Conservation (phyloP, 257 asterid species). For the Solanum gracilifrons region DNA sequence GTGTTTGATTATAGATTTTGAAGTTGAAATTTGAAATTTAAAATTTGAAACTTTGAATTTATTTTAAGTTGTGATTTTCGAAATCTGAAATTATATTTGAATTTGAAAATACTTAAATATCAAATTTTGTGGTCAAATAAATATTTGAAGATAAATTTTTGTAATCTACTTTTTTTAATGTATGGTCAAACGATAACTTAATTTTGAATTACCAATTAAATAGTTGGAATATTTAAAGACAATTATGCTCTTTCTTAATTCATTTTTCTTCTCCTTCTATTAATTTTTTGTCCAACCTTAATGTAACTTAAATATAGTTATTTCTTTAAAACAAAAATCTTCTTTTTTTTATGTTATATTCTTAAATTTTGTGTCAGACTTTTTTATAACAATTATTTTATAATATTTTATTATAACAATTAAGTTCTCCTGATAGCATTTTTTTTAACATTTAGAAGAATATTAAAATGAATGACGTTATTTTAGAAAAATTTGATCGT, state of each 20-base stretch:
- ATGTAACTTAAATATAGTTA: not conserved
- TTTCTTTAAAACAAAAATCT: not conserved
- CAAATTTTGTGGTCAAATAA: not conserved
- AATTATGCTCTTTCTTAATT: not conserved
- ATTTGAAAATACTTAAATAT: not conserved
- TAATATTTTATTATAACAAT: no score
- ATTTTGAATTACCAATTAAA: not conserved
- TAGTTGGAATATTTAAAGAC: no score
- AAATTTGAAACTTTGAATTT: not conserved
- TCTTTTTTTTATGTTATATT: not conserved
- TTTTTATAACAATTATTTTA: not conserved
- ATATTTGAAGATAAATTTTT: not conserved
- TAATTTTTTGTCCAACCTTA: not conserved
- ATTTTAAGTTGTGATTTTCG: not conserved
- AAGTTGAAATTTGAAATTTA: not conserved
- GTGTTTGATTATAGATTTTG: not conserved
- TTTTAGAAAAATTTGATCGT: no score
- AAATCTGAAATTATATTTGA: no score
- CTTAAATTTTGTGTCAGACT: accelerated
- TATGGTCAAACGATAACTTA: not conserved
- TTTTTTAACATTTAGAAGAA: not conserved
- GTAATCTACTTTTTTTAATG: not conserved
- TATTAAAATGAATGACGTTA: no score
- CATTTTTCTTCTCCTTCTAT: not conserved
- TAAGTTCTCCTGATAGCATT: no score